phyloP scores from a whole-genome alignment of 129 eudicot genomes.

The Centrapalus pauciflorus region DNA sequence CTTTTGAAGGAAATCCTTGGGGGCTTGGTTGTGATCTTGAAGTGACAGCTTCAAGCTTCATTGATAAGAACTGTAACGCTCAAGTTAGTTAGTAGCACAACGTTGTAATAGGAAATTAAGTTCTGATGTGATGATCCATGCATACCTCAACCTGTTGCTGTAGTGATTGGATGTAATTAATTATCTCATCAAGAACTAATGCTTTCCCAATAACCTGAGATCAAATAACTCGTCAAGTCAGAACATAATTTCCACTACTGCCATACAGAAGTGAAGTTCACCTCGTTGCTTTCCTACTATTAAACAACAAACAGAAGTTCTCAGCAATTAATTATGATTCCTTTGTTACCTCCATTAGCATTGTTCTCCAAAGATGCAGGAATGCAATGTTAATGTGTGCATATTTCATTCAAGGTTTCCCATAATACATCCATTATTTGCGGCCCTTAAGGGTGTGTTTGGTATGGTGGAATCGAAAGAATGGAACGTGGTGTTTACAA shows the following conservation, averaged over 20 bases:
- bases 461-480: too few species aligned
- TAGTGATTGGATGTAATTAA: constrained; percentile 89
- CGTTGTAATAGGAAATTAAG: not conserved
- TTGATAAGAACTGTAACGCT: constrained; percentile 68
- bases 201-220: constrained; percentile 93
- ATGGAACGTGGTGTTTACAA: too few species aligned
- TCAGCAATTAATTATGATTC: not conserved
- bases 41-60: constrained; percentile 99
- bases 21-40: constrained; percentile 55
- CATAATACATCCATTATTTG: not conserved
- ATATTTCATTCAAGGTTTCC: not conserved
- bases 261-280: not conserved
- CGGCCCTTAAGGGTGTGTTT: not conserved
- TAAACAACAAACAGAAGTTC: not conserved
- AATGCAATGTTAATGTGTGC: not conserved
- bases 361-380: not conserved
- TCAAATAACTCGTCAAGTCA: constrained; percentile 8
- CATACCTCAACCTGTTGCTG: constrained; percentile 96
- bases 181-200: constrained; percentile 93
- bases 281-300: not conserved
- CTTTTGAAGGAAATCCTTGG: constrained; percentile 84
- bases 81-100: constrained; percentile 6
- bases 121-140: not conserved
- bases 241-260: not conserved
- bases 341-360: not conserved